A percentile compares a stretch with the other conserved stretches of the same genome.
Evolutionary conservation across 1,139 yeast genomes (phyloP).

Genomic region (Nadsonia commutata): DNA sequence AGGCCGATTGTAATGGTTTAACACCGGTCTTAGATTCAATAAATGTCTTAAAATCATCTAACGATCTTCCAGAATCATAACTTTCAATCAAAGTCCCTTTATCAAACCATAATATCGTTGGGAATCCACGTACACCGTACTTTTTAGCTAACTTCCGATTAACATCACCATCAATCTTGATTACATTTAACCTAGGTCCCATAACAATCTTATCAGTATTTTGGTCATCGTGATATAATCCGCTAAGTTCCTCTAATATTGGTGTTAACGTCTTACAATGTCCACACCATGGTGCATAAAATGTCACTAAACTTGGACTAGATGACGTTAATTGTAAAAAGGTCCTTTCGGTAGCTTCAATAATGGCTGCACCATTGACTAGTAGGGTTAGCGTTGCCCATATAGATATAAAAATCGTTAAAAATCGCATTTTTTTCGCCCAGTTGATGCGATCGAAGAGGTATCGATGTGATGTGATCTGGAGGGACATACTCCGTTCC

Average conservation of each 20-base stretch:
- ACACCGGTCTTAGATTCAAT: constrained; percentile 36
- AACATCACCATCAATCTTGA: constrained; percentile 66
- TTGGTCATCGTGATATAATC: constrained; percentile 37
- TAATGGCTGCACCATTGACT: too few species aligned
- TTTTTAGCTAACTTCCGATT: constrained; percentile 39
- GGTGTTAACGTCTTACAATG: constrained; percentile 97
- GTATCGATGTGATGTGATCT: too few species aligned
- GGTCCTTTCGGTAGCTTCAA: neutral
- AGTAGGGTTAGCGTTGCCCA: too few species aligned
- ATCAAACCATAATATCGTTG: constrained; percentile 42
- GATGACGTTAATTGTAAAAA: neutral
- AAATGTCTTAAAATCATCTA: constrained; percentile 30
- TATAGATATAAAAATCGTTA: too few species aligned
- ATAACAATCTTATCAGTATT: constrained; percentile 25
- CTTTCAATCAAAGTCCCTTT: constrained; percentile 16
- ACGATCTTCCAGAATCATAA: constrained; percentile 24
- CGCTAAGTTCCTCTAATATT: constrained; percentile 75
- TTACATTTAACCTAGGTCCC: constrained; percentile 40
- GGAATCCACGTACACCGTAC: constrained; percentile 48
- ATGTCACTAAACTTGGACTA: constrained; percentile 46
- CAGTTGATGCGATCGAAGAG: too few species aligned
- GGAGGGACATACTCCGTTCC: too few species aligned
- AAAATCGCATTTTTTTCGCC: too few species aligned
- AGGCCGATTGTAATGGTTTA: constrained; percentile 5
- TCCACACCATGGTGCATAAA: constrained; percentile 99